These are phyloP conservation scores for Cryptococcus maquisensis DNA, from an alignment of 1,284 basidiomycete species.

Conservation along the genomic window DNA sequence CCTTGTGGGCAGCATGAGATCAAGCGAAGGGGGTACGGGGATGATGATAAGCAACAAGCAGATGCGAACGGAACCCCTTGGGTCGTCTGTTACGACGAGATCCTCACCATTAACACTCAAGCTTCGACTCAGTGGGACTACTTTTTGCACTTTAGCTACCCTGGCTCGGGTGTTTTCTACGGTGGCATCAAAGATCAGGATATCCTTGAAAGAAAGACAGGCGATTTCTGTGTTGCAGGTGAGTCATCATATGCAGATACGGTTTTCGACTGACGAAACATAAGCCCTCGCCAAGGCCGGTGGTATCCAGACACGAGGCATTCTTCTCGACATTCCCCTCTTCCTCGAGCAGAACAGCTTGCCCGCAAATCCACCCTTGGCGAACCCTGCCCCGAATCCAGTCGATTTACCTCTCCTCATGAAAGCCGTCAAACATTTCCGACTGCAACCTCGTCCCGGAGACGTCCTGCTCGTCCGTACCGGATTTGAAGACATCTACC, in stretches of 20 bases:
- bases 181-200: conserved; percentile 16
- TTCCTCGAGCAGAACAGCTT: conserved; percentile 13
- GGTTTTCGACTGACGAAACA: not conserved
- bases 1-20: not conserved
- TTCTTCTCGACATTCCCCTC: conserved; percentile 15
- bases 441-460: conserved; percentile 7
- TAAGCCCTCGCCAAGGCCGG: conserved; percentile 11
- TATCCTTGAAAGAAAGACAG: conserved; percentile 12
- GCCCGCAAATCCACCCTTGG: conserved; percentile 2
- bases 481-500: conserved; percentile 11
- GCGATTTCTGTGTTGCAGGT: conserved; percentile 19
- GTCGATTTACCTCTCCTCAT: conserved; percentile 12
- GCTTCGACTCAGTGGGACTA: conserved; percentile 21
- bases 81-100: conserved; percentile 16
- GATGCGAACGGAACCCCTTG: conserved; percentile 3
- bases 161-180: conserved; percentile 12
- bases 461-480: conserved; percentile 16
- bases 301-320: conserved; percentile 13
- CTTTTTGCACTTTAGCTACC: conserved; percentile 17
- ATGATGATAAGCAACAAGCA: conserved; percentile 2
- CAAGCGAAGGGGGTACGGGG: conserved; percentile 4
- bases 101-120: conserved; percentile 16
- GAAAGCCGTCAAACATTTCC: conserved; percentile 16
- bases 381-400: conserved; percentile 2
- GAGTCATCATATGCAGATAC: not conserved